Base-by-base conservation (phyloP, 768 basidiomycete species). In the Calocybe cyanea region DNA sequence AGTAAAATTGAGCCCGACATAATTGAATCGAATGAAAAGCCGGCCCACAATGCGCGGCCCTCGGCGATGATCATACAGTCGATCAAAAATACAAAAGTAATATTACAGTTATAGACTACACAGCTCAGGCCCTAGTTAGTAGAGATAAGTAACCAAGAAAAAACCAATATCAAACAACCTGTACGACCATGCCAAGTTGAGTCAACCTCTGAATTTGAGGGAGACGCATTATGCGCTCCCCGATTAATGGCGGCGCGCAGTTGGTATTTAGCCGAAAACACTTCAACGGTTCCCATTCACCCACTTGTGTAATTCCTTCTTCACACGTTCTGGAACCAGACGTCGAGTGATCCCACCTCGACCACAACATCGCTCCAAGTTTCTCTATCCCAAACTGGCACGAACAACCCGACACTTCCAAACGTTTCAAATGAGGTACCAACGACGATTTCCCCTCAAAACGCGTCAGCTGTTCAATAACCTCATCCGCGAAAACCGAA, bases 311-410 rank as follows among this genome's bases (percentile, higher is more conserved):
- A 11, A 18, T 24, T 31, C 40, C 25, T 21, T 18, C 4, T 5
- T 13, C 31, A 2, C 5, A 7, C 25, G 20, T 17, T 6, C 4
- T 7, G n/a, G n/a, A n/a, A 7, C n/a, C 14, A 15, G 6, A 11
- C 25, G 19, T 13, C 11, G 13, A 23, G 25, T 7, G 21, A 28
- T 43, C 28, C 52, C 41, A 46, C 30, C 52, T 43, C 17, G 47
- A 49, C 36, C 34, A 34, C 7, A 53, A 42, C 52, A 53, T 53
- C 9, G 18, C 38, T 4, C 34, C 41, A 30, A 49, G 24, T 8
- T 15, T 18, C 7, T 38, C 41, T 15, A 36, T 15, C 32, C 45
- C 23, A 13, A 53, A 53, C 18, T 20, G 30, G 34, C 37, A 38
- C 5, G 48, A 40, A 23, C 48, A 43, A 11, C 30, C 42, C 23